phyloP scores from a whole-genome alignment of 169 alveolate genomes.

The Pseudocohnilembus persalinus region DNA sequence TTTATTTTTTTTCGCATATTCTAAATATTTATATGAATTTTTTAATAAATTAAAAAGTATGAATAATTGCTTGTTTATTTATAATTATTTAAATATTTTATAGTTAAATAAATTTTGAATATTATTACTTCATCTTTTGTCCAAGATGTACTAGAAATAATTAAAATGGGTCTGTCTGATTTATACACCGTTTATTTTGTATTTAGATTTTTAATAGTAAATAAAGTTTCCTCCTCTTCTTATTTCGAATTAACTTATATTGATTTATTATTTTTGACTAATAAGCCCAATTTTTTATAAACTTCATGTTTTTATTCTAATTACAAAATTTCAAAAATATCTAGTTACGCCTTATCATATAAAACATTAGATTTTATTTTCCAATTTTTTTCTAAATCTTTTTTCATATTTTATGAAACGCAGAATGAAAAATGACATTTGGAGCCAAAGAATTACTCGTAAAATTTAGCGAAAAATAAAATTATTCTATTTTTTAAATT shows the following conservation, averaged over 20 bases:
- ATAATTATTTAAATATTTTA: too few species aligned
- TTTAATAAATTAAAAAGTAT: too few species aligned
- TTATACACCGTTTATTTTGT: not conserved
- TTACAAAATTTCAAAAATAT: slow-evolving; percentile 49
- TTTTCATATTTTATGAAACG: slow-evolving; percentile 87
- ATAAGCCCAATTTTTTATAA: slow-evolving; percentile 46
- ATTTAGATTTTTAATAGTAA: slow-evolving; percentile 12
- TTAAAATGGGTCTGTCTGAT: slow-evolving; percentile 76
- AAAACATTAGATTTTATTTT: slow-evolving; percentile 78
- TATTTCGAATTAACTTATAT: too few species aligned
- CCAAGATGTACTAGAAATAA: slow-evolving; percentile 90
- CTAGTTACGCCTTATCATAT: slow-evolving; percentile 82
- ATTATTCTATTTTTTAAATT: slow-evolving; percentile 42
- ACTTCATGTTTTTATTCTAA: slow-evolving; percentile 54
- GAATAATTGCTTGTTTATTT: too few species aligned
- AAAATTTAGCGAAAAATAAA: slow-evolving; percentile 54
- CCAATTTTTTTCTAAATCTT: slow-evolving; percentile 69
- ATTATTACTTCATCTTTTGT: slow-evolving; percentile 83
- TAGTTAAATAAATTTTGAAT: too few species aligned
- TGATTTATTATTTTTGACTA: not conserved
- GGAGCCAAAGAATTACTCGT: slow-evolving; percentile 82
- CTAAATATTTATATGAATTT: too few species aligned
- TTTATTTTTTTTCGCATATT: too few species aligned
- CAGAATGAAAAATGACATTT: slow-evolving; percentile 83
- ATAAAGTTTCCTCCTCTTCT: slow-evolving; percentile 10